These are phyloP conservation scores for Collybia mongolica DNA, from an alignment of 768 basidiomycete species.

Conservation along the genomic window DNA sequence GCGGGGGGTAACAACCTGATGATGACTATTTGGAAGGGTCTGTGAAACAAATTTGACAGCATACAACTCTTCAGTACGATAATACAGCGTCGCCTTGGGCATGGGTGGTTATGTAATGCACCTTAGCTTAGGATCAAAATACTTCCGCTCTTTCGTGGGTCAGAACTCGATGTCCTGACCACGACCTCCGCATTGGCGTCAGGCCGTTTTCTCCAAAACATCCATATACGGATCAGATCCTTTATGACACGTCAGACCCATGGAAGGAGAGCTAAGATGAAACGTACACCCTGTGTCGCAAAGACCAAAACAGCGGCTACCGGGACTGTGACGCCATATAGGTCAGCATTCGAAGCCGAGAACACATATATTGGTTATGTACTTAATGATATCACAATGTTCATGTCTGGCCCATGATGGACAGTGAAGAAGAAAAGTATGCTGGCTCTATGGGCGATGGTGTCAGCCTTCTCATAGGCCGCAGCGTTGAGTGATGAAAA, in stretches of 20 bases:
- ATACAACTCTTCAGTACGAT: too few relatives aligned
- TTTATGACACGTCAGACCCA: neutral
- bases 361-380: neutral
- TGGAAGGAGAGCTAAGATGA: neutral
- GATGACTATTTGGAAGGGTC: too few relatives aligned
- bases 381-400: slow-evolving; percentile 20
- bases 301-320: slow-evolving; percentile 21
- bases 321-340: slow-evolving; percentile 14
- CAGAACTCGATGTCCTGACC: too few relatives aligned
- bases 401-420: slow-evolving; percentile 16
- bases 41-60: too few relatives aligned
- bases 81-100: too few relatives aligned
- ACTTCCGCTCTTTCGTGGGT: too few relatives aligned
- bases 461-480: neutral
- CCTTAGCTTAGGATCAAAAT: too few relatives aligned
- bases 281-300: slow-evolving; percentile 18
- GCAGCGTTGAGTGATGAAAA: neutral
- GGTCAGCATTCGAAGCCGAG: neutral
- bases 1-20: too few relatives aligned
- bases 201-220: slow-evolving; percentile 9
- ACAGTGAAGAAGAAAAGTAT: slow-evolving; percentile 20
- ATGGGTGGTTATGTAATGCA: too few relatives aligned
- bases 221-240: slow-evolving; percentile 10
- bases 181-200: neutral
- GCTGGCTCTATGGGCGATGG: slow-evolving; percentile 11